A percentile compares a stretch with the other conserved stretches of the same genome.
These are phyloP conservation scores for Pyricularia pennisetigena DNA, from an alignment of 2,329 filamentous ascomycete species.

Conservation along the genomic window DNA sequence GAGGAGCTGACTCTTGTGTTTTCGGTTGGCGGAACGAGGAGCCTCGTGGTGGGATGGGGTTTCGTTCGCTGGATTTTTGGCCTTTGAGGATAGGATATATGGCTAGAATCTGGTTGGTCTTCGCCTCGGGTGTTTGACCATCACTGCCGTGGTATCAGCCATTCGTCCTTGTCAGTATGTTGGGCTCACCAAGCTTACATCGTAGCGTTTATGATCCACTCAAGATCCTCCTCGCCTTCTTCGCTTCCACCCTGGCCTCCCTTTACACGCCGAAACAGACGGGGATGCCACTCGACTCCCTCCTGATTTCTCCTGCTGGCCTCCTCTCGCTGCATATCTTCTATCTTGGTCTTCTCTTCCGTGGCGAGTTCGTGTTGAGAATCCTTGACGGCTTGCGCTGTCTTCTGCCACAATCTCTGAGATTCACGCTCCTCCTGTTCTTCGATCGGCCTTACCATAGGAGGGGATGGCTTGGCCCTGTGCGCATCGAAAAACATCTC, in stretches of 20 bases:
- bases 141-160: constrained; percentile 34
- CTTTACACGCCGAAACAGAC: constrained; percentile 69
- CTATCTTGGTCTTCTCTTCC: constrained; percentile 91
- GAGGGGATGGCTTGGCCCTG: constrained; percentile 65
- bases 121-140: constrained; percentile 53
- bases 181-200: constrained; percentile 46
- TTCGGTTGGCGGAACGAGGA: constrained; percentile 11
- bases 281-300: constrained; percentile 78
- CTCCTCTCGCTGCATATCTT: constrained; percentile 85
- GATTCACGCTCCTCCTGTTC: constrained; percentile 90
- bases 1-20: constrained; percentile 10
- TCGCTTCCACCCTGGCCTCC: constrained; percentile 62
- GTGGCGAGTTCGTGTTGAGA: constrained; percentile 84
- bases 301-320: constrained; percentile 70
- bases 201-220: constrained; percentile 87
- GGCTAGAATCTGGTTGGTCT: constrained; percentile 72
- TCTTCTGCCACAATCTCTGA: constrained; percentile 75
- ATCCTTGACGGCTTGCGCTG: constrained; percentile 70
- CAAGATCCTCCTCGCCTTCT: constrained; percentile 78
- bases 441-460: constrained; percentile 62
- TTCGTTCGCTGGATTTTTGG: constrained; percentile 49
- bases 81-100: constrained; percentile 80
- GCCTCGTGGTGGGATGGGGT: constrained; percentile 43
- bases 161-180: background rate
- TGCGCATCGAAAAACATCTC: constrained; percentile 84